Evolutionary conservation across 331 rosid species (phyloP).

Genomic region (Rosa hybrid): DNA sequence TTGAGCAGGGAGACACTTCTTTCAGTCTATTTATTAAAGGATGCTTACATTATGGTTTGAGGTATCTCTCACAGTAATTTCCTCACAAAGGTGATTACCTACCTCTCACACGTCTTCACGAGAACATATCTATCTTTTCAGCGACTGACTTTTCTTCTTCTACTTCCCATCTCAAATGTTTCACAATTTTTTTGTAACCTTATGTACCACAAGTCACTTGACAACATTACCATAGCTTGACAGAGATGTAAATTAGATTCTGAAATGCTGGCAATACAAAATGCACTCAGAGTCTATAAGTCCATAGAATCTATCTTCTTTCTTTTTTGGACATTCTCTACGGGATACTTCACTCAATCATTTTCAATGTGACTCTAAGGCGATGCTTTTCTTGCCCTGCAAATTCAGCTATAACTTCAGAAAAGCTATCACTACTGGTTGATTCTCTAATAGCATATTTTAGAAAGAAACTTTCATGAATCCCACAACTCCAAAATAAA

Average conservation of each 20-base stretch:
- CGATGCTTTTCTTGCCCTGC: slow-evolving; percentile 5
- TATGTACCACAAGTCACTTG: neutral
- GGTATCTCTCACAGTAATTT: neutral
- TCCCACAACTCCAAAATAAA: no score
- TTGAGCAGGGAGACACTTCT: neutral
- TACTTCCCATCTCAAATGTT: neutral
- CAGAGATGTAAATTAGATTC: neutral
- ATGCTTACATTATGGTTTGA: neutral
- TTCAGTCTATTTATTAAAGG: neutral
- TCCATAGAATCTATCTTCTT: neutral
- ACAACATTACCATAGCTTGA: neutral
- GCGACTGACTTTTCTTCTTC: neutral
- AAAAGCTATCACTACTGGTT: no score
- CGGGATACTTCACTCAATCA: neutral
- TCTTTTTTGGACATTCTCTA: neutral
- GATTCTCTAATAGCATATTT: no score
- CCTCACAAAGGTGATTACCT: neutral
- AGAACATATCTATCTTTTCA: neutral
- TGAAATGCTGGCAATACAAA: neutral
- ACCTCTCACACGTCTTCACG: neutral
- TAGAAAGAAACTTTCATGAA: no score
- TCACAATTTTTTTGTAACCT: neutral
- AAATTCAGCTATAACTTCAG: neutral
- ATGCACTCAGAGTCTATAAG: neutral
- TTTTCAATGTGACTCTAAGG: neutral